Base-by-base conservation (phyloP, 139 green algal genomes). In the Choricystis sp. region DNA sequence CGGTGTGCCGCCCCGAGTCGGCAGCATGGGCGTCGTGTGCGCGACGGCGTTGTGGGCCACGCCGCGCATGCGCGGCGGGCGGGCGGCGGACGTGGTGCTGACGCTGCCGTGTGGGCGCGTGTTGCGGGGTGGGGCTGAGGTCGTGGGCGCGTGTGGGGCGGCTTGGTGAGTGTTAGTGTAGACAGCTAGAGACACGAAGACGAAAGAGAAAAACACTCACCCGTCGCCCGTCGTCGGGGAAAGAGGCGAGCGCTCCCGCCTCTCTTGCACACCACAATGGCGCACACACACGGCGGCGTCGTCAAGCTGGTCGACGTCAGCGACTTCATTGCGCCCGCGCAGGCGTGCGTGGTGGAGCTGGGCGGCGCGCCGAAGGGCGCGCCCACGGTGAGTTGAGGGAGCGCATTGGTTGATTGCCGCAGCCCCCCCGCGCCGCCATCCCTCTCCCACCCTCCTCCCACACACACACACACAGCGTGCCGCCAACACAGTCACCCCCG, bases 271-370 rank as follows among this genome's bases (percentile, higher is more conserved):
- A 29, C 3, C 56, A 40, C n/a, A 5, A 74, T 77, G 67, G 62
- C 70, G 31, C 21, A 22, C 14, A 64, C 64, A 1, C 97, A 95
- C 60, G 91, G 81, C 0, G 80, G 79, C 0, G 77, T 87, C 30
- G 76, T 97, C 3, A 85, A 85, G 55, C 69, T 97, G 5, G 73
- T 67, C 0, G 88, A 97, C 68, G 56, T 97, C 4, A 94, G 90
- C 52, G 91, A 97, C 71, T 97, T 89, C 69, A 97, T 97, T 29
- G 80, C 87, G 1, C 91, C 91, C 0, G 88, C 82, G 0, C 91
- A 97, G 67, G 79, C 83, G 0, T 97, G 91, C 68, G 88, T 97
- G 21, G 86, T 97, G 5, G 78, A 60, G 27, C 48, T 56, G 19
- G 48, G 19, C 16, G 16, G 16, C 27, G 19, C 31, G 16, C 40